Conservation (phyloP, 208 protist species). For the Trypanosoma rangeli region DNA sequence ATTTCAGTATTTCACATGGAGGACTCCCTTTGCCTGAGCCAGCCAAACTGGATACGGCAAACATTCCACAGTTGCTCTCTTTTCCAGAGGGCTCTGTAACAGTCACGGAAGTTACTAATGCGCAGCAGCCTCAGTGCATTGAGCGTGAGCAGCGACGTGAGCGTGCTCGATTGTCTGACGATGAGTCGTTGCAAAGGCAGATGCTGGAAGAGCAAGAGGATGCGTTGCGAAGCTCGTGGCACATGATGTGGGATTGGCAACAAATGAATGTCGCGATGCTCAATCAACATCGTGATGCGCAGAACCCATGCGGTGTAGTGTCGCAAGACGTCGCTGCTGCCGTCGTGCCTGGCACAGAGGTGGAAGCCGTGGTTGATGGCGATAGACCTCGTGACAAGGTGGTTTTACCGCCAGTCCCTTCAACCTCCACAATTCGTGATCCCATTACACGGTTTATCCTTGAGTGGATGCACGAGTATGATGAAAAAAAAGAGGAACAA, state of each 20-base stretch:
- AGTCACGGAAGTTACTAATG: neutral
- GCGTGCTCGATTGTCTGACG: constrained; percentile 3
- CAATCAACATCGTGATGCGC: constrained; percentile 5
- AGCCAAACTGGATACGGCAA: neutral
- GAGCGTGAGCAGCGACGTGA: constrained; percentile 1
- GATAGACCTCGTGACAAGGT: neutral
- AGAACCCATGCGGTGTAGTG: neutral
- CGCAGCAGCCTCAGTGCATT: neutral
- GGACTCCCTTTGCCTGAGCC: neutral
- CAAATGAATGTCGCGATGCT: constrained; percentile 8
- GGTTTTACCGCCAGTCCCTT: neutral
- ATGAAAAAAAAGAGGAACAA: constrained; percentile 20
- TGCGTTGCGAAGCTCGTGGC: constrained; percentile 17
- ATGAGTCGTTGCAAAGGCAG: constrained; percentile 17
- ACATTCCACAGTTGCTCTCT: neutral
- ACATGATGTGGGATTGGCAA: constrained; percentile 31
- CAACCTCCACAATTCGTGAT: constrained; percentile 41
- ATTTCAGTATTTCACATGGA: neutral
- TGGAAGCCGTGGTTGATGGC: neutral
- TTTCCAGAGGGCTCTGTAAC: neutral
- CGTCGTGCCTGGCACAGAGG: neutral
- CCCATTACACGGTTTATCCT: constrained; percentile 73
- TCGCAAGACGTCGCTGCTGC: neutral
- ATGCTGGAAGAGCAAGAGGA: constrained; percentile 30
- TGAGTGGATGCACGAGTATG: constrained; percentile 70